phyloP scores from a whole-genome alignment of 2,329 filamentous ascomycete genomes.

The Cladosporium sp. region DNA sequence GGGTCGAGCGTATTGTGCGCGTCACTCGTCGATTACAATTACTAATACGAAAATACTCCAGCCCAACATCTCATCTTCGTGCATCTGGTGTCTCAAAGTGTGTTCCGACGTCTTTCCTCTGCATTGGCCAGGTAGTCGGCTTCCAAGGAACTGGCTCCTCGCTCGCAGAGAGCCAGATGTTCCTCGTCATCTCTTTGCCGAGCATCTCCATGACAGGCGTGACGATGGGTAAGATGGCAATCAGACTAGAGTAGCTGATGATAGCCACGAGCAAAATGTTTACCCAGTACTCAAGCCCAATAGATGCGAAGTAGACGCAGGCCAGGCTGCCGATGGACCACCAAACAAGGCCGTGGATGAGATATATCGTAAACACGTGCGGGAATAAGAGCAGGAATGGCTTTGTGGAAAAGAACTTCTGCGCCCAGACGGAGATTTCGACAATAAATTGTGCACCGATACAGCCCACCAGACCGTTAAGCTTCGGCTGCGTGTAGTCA shows the following conservation, averaged over 20 bases:
- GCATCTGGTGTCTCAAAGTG: not conserved
- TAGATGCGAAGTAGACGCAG: conserved; percentile 32
- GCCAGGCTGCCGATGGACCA: conserved; percentile 38
- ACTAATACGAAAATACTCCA: not conserved
- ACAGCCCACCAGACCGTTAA: conserved; percentile 41
- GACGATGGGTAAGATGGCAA: conserved; percentile 31
- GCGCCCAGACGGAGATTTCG: conserved; percentile 33
- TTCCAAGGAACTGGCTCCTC: conserved; percentile 32
- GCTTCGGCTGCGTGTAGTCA: conserved; percentile 39
- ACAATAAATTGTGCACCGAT: conserved; percentile 31
- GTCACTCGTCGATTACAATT: not conserved
- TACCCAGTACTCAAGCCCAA: conserved; percentile 31
- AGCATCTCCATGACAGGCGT: conserved; percentile 37
- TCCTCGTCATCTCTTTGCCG: conserved; percentile 35
- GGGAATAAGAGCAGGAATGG: conserved; percentile 42
- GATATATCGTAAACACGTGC: conserved; percentile 47
- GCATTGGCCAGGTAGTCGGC: conserved; percentile 22
- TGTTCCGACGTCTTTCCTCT: conserved; percentile 13
- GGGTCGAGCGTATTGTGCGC: not conserved
- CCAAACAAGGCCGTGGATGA: conserved; percentile 46
- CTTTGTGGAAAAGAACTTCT: conserved; percentile 38
- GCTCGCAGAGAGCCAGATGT: conserved; percentile 34
- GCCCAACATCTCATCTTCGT: not conserved
- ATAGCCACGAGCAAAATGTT: conserved; percentile 35
- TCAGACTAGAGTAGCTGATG: conserved; percentile 32